Evolutionary conservation across 768 basidiomycete species (phyloP), one percentile per base, ranked within the genome.

Genomic region (Mycena epipterygia): DNA sequence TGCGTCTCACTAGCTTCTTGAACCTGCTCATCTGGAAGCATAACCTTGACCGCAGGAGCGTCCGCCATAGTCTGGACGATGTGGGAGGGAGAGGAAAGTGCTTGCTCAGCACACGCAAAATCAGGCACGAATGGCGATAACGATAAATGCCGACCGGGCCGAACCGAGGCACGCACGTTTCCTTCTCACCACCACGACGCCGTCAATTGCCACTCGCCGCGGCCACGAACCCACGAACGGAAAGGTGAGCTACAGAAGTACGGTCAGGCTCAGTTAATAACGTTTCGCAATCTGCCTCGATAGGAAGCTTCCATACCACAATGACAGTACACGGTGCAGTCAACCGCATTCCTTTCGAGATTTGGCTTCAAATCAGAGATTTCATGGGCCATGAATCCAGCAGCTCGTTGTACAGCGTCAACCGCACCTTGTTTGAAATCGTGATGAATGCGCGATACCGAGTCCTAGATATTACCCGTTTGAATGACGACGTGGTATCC

Each of bases 331-430:
- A 17, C 17, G 25, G 41, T 27, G 61, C 68, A 48, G 61, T 42
- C 44, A 61, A 56, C 41, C 49, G 69, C 27, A 29, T 74, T 29
- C 73, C 73, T 19, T 71, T 64, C 44, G 73, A 74, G 35, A 71
- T 71, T 3, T 74, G 73, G 73, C 73, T 71, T 4, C 67, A 69
- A 27, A 66, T 74, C 53, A 53, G 41, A 17, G 60, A 65, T 32
- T 60, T 71, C 33, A 23, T 74, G 1, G 63, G 51, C 3, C 53
- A 58, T 1, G 32, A 27, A 3, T 42, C 71, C 14, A 52, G 61
- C 16, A 23, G 27, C 17, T 42, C 42, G 25, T 57, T 68, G 2
- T 74, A 74, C 53, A 63, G 70, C 17, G 55, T 74, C 62, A 74
- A 74, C 42, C 61, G 67, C 19, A 30, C 42, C 5, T 72, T 63